phyloP scores from a whole-genome alignment of 1,284 basidiomycete genomes.

The Trametes sp. region DNA sequence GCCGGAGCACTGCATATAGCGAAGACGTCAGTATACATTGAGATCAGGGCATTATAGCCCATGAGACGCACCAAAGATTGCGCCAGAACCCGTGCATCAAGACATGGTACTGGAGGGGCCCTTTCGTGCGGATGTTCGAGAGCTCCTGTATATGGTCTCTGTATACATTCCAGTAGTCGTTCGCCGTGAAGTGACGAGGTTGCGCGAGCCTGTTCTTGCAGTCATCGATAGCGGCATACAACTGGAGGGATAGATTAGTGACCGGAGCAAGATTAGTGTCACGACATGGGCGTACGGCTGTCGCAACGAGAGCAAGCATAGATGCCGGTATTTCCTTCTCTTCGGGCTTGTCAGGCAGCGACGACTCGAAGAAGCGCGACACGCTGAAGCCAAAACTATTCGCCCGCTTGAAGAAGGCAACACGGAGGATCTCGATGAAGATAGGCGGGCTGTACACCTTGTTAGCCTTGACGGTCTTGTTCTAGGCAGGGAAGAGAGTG shows the following conservation, averaged over 20 bases:
- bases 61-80: neutral
- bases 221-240: constrained; percentile 10
- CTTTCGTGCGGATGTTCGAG: neutral
- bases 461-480: neutral
- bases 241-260: neutral
- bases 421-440: constrained; percentile 8
- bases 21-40: neutral
- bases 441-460: constrained; percentile 7
- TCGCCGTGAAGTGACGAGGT: neutral
- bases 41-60: neutral
- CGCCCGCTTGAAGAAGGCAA: constrained; percentile 8
- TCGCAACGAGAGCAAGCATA: constrained; percentile 19
- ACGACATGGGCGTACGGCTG: constrained; percentile 6
- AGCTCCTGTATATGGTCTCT: neutral
- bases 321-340: constrained; percentile 23
- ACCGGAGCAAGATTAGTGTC: no score
- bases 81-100: constrained; percentile 7
- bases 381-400: constrained; percentile 7
- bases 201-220: neutral
- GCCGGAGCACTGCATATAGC: neutral
- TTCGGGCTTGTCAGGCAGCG: constrained; percentile 4
- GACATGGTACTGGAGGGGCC: neutral
- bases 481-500: neutral
- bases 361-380: neutral
- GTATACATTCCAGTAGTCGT: constrained; percentile 5